These are phyloP conservation scores for Trypanosoma vivax DNA, from an alignment of 208 protist genomes.

Conservation along the genomic window DNA sequence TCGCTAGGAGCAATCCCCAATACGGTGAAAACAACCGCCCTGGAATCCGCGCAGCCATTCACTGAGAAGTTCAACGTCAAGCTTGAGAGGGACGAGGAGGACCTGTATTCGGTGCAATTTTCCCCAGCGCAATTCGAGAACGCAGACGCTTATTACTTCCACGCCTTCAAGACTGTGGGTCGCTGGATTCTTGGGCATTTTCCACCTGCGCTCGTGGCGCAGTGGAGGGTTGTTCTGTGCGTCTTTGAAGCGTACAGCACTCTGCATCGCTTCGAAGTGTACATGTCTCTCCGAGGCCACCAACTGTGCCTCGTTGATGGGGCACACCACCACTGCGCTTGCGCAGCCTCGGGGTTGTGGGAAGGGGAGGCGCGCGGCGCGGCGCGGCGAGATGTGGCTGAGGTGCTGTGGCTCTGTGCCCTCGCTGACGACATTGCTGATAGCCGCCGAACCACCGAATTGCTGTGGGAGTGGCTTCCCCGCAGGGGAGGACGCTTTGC, in stretches of 20 bases:
- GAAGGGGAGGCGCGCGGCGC: background rate
- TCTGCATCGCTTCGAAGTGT: conserved; percentile 58
- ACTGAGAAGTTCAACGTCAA: background rate
- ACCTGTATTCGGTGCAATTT: conserved; percentile 13
- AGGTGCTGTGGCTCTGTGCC: conserved; percentile 56
- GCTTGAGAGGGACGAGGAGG: conserved; percentile 19
- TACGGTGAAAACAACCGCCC: no score
- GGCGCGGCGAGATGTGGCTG: conserved; percentile 12
- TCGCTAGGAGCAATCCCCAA: no score
- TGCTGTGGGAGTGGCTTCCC: conserved; percentile 4
- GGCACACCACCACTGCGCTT: background rate
- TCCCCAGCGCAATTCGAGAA: conserved; percentile 17
- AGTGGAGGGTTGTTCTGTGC: conserved; percentile 25
- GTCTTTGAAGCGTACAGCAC: conserved; percentile 58
- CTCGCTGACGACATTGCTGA: conserved; percentile 45
- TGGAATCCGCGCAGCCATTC: no score
- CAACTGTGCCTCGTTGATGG: conserved; percentile 51
- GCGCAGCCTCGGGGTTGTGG: conserved; percentile 2
- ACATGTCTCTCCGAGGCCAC: conserved; percentile 69
- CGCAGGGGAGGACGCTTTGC: background rate
- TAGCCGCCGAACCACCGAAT: conserved; percentile 7
- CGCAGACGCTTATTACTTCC: conserved; percentile 32
- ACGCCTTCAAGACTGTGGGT: conserved; percentile 32
- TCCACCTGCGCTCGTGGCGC: background rate
- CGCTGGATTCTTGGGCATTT: background rate